These are phyloP conservation scores for Globisporangium spinosum DNA, from an alignment of 352 stramenopile genomes.

Conservation along the genomic window DNA sequence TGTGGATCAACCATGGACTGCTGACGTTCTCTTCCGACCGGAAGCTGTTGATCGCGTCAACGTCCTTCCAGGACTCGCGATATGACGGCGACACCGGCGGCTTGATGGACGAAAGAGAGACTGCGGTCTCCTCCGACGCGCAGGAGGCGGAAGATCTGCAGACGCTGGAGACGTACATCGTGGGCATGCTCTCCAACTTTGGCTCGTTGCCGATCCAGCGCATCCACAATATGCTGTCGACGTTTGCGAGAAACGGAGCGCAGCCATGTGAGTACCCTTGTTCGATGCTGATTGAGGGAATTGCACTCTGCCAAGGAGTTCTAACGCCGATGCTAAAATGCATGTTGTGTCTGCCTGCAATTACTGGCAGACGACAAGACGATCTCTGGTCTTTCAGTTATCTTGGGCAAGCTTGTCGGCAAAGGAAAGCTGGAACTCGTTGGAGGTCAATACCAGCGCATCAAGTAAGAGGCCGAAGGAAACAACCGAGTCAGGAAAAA, in stretches of 20 bases:
- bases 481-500: neutral
- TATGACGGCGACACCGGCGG: constrained; percentile 29
- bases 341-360: constrained; percentile 17
- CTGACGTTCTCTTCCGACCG: constrained; percentile 40
- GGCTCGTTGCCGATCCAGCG: constrained; percentile 88
- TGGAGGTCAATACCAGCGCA: constrained; percentile 59
- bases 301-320: neutral
- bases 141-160: constrained; percentile 91
- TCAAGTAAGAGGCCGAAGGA: constrained; percentile 1
- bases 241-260: constrained; percentile 67
- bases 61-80: constrained; percentile 43
- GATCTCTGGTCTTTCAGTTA: constrained; percentile 66
- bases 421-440: constrained; percentile 66
- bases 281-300: neutral
- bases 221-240: constrained; percentile 95
- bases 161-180: constrained; percentile 93
- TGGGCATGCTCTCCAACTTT: constrained; percentile 94
- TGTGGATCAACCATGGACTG: constrained; percentile 75
- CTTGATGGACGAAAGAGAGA: constrained; percentile 58
- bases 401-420: constrained; percentile 68
- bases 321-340: neutral
- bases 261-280: constrained; percentile 58
- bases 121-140: constrained; percentile 85
- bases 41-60: constrained; percentile 39
- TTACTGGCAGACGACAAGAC: constrained; percentile 65